Conservation (phyloP, 495 filamentous ascomycete genomes). For the Monascus purpureus region DNA sequence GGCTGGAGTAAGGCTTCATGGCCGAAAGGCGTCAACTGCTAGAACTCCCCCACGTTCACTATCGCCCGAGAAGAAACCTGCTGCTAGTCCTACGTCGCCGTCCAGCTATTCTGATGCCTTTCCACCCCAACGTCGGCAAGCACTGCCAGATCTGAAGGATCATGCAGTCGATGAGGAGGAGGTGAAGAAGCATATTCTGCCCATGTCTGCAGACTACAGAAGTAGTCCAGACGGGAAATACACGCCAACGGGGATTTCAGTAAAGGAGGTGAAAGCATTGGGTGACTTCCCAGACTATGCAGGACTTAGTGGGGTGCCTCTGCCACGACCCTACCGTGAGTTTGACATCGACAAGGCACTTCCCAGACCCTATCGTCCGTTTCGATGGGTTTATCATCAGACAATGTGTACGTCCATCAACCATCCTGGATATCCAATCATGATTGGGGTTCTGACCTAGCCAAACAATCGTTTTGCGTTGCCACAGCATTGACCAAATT, state of each 20-base stretch:
- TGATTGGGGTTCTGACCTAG: not conserved
- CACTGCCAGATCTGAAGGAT: conserved; percentile 22
- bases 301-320: conserved; percentile 60
- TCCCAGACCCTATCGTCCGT: conserved; percentile 64
- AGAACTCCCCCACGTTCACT: conserved; percentile 43
- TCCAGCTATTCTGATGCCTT: conserved; percentile 34
- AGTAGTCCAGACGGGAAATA: conserved; percentile 24
- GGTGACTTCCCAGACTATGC: conserved; percentile 82
- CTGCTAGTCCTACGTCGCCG: conserved; percentile 11
- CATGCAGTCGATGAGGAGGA: conserved; percentile 15
- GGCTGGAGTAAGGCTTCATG: conserved; percentile 11
- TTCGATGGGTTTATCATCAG: conserved; percentile 82
- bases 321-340: conserved; percentile 50
- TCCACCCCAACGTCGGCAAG: conserved; percentile 41
- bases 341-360: conserved; percentile 52
- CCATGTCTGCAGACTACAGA: conserved; percentile 30
- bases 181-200: conserved; percentile 19
- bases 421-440: no score
- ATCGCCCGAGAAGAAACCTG: conserved; percentile 34
- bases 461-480: not conserved
- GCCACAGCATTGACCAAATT: conserved; percentile 59
- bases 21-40: conserved; percentile 24
- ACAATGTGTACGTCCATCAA: conserved; percentile 87
- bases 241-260: conserved; percentile 47
- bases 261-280: conserved; percentile 55